phyloP scores from a whole-genome alignment of 495 filamentous ascomycete genomes.

The Penicillium cinerascens region DNA sequence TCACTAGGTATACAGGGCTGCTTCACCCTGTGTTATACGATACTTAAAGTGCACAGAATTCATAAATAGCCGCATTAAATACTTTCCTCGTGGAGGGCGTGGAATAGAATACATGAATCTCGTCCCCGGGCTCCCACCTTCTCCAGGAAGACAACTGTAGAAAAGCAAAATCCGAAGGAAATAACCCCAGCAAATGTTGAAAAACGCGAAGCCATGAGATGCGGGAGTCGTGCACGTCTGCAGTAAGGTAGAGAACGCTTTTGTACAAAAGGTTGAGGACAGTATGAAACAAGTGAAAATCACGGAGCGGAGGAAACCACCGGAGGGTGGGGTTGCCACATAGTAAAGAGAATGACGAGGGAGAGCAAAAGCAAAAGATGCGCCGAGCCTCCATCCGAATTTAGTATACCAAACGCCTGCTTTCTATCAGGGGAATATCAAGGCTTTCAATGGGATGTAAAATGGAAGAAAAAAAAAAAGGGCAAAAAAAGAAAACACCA shows the following conservation, averaged over 20 bases:
- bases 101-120: constrained; percentile 33
- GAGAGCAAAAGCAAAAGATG: constrained; percentile 18
- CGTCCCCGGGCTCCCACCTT: constrained; percentile 13
- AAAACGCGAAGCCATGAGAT: constrained; percentile 17
- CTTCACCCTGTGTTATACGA: too few species aligned
- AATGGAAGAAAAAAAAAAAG: constrained; percentile 12
- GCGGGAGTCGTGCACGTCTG: constrained; percentile 11
- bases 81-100: constrained; percentile 25
- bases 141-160: constrained; percentile 13
- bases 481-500: constrained; percentile 21
- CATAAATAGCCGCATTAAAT: constrained; percentile 20
- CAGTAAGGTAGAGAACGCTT: constrained; percentile 26
- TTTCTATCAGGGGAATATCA: constrained; percentile 48
- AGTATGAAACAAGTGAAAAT: constrained; percentile 23
- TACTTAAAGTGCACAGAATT: neutral
- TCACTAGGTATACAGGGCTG: too few species aligned
- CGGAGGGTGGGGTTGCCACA: constrained; percentile 2
- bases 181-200: constrained; percentile 11
- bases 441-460: constrained; percentile 19
- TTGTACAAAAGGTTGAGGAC: constrained; percentile 34
- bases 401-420: constrained; percentile 43
- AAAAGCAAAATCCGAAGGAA: constrained; percentile 15
- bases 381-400: constrained; percentile 33
- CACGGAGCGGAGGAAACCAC: constrained; percentile 4
- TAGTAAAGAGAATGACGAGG: constrained; percentile 8